Percentiles rank a stretch among this genome's conserved stretches.
These are phyloP conservation scores for Lichtheimia hyalospora DNA, from an alignment of 371 early-diverging fungal genomes.

Conservation along the genomic window DNA sequence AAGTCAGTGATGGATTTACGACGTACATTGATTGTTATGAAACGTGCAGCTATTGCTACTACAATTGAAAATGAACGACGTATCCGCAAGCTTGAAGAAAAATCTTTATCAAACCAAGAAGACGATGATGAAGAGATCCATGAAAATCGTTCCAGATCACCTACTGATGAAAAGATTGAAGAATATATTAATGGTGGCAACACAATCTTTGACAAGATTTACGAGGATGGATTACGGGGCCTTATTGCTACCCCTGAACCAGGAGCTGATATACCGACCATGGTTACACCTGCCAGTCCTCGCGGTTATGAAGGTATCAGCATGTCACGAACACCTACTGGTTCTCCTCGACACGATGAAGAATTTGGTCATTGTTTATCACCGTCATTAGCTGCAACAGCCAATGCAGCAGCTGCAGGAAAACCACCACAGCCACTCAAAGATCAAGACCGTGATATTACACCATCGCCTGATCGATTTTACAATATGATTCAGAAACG, in stretches of 20 bases:
- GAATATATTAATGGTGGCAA: slow-evolving; percentile 48
- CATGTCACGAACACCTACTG: too few species aligned
- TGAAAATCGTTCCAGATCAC: background rate
- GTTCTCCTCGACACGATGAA: background rate
- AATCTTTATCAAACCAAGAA: background rate
- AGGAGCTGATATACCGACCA: slow-evolving; percentile 11
- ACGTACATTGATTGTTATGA: slow-evolving; percentile 76
- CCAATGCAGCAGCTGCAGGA: background rate
- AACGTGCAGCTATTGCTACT: slow-evolving; percentile 74
- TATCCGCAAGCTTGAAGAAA: slow-evolving; percentile 58
- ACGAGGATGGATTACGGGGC: slow-evolving; percentile 56
- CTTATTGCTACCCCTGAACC: slow-evolving; percentile 23
- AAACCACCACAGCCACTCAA: slow-evolving; percentile 6
- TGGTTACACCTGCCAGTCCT: background rate
- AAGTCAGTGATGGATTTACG: slow-evolving; percentile 71
- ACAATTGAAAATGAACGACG: slow-evolving; percentile 80
- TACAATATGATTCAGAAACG: slow-evolving; percentile 38
- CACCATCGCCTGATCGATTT: slow-evolving; percentile 35
- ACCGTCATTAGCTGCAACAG: background rate
- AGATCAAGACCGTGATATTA: slow-evolving; percentile 9
- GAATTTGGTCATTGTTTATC: background rate
- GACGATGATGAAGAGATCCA: background rate
- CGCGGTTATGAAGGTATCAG: too few species aligned
- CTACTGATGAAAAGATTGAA: slow-evolving; percentile 36
- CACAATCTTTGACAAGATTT: slow-evolving; percentile 62